These are phyloP conservation scores for Podaxis pistillaris DNA, from an alignment of 768 basidiomycete genomes.

Conservation along the genomic window DNA sequence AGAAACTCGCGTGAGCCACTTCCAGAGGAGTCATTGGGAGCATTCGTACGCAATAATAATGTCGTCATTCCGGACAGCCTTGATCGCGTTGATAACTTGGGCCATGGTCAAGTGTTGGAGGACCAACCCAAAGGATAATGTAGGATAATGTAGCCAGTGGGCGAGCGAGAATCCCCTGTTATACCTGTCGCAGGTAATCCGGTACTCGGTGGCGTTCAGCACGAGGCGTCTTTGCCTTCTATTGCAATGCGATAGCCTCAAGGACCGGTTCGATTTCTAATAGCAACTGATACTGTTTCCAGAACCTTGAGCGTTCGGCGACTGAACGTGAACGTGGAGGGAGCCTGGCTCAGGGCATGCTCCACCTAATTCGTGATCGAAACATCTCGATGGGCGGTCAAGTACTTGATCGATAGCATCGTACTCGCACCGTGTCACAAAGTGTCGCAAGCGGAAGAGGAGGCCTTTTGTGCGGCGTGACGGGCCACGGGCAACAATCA, in stretches of 20 bases:
- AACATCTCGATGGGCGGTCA: too few relatives aligned
- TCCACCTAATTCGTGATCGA: too few relatives aligned
- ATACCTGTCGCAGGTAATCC: not conserved
- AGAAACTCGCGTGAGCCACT: not conserved
- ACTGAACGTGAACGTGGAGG: too few relatives aligned
- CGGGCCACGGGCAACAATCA: too few relatives aligned
- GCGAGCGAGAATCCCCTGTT: not conserved
- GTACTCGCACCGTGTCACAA: too few relatives aligned
- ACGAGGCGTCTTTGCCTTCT: not conserved
- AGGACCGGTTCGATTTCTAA: not conserved
- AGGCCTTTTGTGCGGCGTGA: too few relatives aligned
- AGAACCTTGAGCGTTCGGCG: too few relatives aligned
- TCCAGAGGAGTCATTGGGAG: not conserved
- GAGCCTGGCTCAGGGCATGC: too few relatives aligned
- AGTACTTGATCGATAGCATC: too few relatives aligned
- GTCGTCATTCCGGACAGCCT: slow-evolving; percentile 18
- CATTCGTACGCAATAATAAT: slow-evolving; percentile 24
- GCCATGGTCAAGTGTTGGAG: not conserved
- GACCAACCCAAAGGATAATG: not conserved
- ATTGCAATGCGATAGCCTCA: not conserved
- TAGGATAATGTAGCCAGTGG: not conserved
- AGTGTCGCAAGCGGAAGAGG: too few relatives aligned
- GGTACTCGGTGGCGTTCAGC: not conserved
- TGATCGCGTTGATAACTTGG: slow-evolving; percentile 1
- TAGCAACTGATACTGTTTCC: too few relatives aligned